A percentile compares a stretch with the other conserved stretches of the same genome.
Evolutionary conservation across 192 early-diverging fungal genomes (phyloP).

Genomic region (Piromyces finnis): DNA sequence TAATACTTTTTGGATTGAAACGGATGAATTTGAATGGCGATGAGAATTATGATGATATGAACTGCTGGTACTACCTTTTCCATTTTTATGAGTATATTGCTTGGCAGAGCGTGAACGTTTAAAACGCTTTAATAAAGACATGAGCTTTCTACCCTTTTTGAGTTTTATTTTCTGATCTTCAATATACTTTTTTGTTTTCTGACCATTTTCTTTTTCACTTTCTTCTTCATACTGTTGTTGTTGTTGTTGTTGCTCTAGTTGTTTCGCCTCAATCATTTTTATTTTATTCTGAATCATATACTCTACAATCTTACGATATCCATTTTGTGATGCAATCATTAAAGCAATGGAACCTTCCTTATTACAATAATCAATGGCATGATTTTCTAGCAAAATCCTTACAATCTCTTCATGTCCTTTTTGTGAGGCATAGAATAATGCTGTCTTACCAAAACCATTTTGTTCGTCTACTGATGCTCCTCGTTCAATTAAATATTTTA

Average conservation of each 20-base stretch:
- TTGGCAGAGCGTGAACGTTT: too few relatives aligned
- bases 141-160: too few relatives aligned
- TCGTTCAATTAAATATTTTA: background rate
- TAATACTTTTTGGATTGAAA: background rate
- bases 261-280: background rate
- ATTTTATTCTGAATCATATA: background rate
- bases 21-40: too few relatives aligned
- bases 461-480: background rate
- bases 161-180: too few relatives aligned
- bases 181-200: too few relatives aligned
- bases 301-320: background rate
- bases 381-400: background rate
- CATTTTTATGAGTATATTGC: too few relatives aligned
- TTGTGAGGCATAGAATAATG: background rate
- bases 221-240: too few relatives aligned
- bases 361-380: background rate
- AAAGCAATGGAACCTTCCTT: background rate
- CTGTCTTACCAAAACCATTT: background rate
- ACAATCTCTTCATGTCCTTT: background rate
- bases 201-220: too few relatives aligned
- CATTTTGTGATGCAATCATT: background rate
- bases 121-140: too few relatives aligned
- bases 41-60: too few relatives aligned
- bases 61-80: too few relatives aligned
- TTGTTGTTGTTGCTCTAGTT: too few relatives aligned